Evolutionary conservation across 140 eudicot genomes (phyloP).

Genomic region (Flaveria floridana): DNA sequence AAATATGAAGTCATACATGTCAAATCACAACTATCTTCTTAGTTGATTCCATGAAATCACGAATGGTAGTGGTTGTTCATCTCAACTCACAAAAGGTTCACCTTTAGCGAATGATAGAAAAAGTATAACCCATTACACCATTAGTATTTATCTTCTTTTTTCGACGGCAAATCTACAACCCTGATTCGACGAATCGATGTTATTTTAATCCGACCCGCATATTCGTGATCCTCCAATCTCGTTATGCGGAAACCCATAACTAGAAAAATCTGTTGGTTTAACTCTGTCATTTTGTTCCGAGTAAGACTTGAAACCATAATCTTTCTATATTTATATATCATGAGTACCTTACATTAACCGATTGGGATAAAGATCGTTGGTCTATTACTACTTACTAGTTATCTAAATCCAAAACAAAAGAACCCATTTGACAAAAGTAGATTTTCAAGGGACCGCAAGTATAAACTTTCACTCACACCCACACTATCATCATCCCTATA

Average conservation of each 20-base stretch:
- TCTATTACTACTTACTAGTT: slow-evolving; percentile 18
- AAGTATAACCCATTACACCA: background rate
- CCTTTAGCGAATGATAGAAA: slow-evolving; percentile 35
- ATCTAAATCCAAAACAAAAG: slow-evolving; percentile 27
- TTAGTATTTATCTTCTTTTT: no score
- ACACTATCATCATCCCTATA: slow-evolving; percentile 19
- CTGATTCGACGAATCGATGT: no score
- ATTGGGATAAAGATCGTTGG: no score
- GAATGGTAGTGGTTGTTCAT: slow-evolving; percentile 33
- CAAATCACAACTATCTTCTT: slow-evolving; percentile 32
- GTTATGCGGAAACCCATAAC: no score
- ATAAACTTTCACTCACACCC: background rate
- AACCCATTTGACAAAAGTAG: slow-evolving; percentile 25
- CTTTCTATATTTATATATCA: no score
- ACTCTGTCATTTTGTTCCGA: no score
- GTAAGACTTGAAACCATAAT: no score
- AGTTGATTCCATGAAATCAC: slow-evolving; percentile 33
- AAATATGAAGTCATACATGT: slow-evolving; percentile 14
- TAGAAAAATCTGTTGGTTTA: no score
- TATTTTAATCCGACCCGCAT: no score
- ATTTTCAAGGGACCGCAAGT: slow-evolving; percentile 33
- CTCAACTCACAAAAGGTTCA: slow-evolving; percentile 28
- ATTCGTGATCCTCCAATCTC: no score
- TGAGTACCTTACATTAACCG: no score
- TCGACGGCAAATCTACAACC: no score